Evolutionary conservation across 257 asterid species (phyloP).

Genomic region (Solanum sparsipilum): DNA sequence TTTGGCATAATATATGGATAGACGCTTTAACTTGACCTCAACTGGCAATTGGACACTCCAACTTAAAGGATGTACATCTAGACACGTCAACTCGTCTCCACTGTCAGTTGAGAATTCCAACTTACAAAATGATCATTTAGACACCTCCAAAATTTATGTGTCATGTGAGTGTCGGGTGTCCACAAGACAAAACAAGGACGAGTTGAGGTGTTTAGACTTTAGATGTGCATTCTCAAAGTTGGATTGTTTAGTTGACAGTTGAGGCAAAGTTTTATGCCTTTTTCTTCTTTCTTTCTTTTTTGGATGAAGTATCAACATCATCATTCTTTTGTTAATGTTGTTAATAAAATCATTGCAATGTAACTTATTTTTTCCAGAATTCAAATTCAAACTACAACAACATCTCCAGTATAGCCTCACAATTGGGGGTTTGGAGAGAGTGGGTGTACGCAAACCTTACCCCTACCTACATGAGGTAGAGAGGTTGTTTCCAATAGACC

Average conservation of each 20-base stretch:
- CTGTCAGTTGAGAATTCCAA: accelerated
- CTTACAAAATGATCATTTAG: neutral
- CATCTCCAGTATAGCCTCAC: accelerated
- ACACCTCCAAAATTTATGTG: no score
- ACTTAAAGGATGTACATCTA: neutral
- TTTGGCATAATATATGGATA: neutral
- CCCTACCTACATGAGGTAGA: neutral
- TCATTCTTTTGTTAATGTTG: neutral
- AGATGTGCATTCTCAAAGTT: neutral
- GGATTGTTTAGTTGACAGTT: neutral
- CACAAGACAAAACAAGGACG: accelerated
- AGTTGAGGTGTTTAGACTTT: neutral
- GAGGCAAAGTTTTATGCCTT: neutral
- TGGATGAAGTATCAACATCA: neutral
- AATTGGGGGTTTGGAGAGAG: neutral
- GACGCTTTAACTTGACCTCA: neutral
- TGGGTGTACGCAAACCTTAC: neutral
- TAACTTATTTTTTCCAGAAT: neutral
- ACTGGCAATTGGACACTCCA: neutral
- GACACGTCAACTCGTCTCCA: neutral
- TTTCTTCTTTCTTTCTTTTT: neutral
- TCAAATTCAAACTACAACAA: neutral
- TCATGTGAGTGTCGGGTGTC: neutral
- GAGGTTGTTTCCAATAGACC: neutral
- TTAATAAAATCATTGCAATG: neutral